phyloP scores from a whole-genome alignment of 495 filamentous ascomycete species.

The Cairneyella variabilis region DNA sequence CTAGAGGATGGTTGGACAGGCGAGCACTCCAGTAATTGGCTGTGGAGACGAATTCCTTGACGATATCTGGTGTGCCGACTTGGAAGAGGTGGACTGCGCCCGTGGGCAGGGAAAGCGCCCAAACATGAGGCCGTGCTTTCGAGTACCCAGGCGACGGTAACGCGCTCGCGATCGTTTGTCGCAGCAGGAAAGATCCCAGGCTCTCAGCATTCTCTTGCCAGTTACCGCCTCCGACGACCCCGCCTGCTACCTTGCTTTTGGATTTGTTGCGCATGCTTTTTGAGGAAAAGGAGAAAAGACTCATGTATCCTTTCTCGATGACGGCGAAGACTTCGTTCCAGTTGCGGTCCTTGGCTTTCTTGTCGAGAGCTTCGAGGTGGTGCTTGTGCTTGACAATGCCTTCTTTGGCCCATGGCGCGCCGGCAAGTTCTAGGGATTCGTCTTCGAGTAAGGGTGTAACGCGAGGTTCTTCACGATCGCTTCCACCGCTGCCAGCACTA shows the following conservation, averaged over 20 bases:
- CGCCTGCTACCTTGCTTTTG: conserved; percentile 41
- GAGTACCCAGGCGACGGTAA: conserved; percentile 92
- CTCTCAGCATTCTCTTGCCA: conserved; percentile 94
- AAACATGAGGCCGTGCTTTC: conserved; percentile 85
- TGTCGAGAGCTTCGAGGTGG: conserved; percentile 83
- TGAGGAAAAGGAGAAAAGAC: conserved; percentile 86
- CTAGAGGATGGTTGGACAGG: conserved; percentile 85
- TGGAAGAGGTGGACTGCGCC: conserved; percentile 97
- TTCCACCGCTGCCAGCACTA: conserved; percentile 42
- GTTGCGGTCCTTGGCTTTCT: conserved; percentile 84
- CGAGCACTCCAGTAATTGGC: conserved; percentile 98
- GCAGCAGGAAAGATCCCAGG: conserved; percentile 79
- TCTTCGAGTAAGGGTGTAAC: conserved; percentile 79
- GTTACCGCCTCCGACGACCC: conserved; percentile 88
- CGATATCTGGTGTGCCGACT: conserved; percentile 91
- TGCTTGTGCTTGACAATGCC: conserved; percentile 95
- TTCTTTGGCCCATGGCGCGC: conserved; percentile 97
- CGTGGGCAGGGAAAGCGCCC: conserved; percentile 88
- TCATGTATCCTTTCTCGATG: conserved; percentile 93
- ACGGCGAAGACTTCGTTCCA: conserved; percentile 98
- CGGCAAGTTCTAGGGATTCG: conserved; percentile 82
- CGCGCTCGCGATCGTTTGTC: conserved; percentile 87
- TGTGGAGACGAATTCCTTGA: conserved; percentile 86
- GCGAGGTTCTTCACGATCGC: conserved; percentile 41
- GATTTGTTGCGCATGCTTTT: conserved; percentile 69